Percentiles rank a stretch among this genome's conserved stretches.
phyloP scores from a whole-genome alignment of 129 eudicot genomes.

The Flaveria robusta region DNA sequence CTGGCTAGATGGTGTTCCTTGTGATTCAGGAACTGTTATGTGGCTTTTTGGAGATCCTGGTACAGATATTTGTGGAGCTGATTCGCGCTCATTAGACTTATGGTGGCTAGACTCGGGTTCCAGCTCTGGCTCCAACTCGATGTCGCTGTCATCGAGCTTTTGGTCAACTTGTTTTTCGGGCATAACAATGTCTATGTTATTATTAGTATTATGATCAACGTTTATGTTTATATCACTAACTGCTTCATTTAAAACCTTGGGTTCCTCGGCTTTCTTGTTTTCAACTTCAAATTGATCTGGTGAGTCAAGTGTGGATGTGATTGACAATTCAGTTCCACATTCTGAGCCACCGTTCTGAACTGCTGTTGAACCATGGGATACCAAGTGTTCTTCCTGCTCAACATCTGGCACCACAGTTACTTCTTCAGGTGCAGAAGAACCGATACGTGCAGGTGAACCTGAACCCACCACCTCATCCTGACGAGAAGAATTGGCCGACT shows the following conservation, averaged over 20 bases:
- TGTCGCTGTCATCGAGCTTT: constrained; percentile 27
- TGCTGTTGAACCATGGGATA: constrained; percentile 34
- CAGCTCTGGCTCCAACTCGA: constrained; percentile 28
- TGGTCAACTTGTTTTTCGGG: constrained; percentile 40
- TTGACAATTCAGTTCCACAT: constrained; percentile 86
- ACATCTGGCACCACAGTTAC: constrained; percentile 28
- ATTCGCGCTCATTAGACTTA: constrained; percentile 34
- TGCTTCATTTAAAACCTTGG: constrained; percentile 38
- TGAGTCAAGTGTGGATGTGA: constrained; percentile 90
- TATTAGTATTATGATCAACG: constrained; percentile 10
- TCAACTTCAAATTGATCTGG: constrained; percentile 59
- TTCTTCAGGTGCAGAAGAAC: constrained; percentile 34
- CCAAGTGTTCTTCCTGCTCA: constrained; percentile 36
- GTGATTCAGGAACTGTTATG: constrained; percentile 58
- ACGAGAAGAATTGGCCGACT: constrained; percentile 17
- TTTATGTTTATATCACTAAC: background rate
- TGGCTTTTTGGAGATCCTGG: constrained; percentile 79
- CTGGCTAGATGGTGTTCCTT: constrained; percentile 78
- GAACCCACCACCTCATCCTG: constrained; percentile 19
- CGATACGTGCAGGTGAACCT: constrained; percentile 35
- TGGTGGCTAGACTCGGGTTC: constrained; percentile 13
- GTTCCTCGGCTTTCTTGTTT: constrained; percentile 41
- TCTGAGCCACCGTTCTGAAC: constrained; percentile 62
- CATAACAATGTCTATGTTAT: background rate
- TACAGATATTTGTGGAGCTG: constrained; percentile 16